Base-by-base conservation (phyloP, 768 basidiomycete genomes). In the Leccinum imitatum region DNA sequence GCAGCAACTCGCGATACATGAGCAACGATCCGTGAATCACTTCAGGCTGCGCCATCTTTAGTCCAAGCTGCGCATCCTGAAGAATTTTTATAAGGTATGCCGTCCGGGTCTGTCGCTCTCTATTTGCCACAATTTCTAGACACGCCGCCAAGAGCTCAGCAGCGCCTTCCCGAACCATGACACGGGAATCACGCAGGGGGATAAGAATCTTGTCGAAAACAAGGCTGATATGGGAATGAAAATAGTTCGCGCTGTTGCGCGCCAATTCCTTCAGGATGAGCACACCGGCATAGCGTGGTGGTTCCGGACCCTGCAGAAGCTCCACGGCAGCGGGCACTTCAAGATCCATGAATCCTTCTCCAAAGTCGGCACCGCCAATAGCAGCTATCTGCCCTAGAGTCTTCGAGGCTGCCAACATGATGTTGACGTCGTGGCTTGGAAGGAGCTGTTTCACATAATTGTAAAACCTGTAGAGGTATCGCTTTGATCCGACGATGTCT, bases 321-420 rank as follows among this genome's bases (percentile, higher is more conserved):
- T 87, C 89, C 31, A 95, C 87, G 6, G 93, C 91, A 14, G 85
- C 86, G 50, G 87, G 91, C 7, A 96, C 90, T 70, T 97, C 93
- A 60, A 83, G 88, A 63, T 93, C 89, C 84, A 96, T 93, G 68
- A 95, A 94, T 4, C 85, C 81, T 68, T 95, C 93, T 61, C 91
- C 92, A 67, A 95, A 91, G 25, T 87, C 86, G 0, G 85, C 82
- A 3, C 91, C 92, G 21, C 91, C 91, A 27, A 92, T 87, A 59
- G 87, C 83, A 33, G 90, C 90, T 69, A 96, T 95, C 67, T 87
- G 83, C 0, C 94, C 94, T 30, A 95, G 82, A 0, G 92, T 93
- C 72, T 94, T 91, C n/a, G 95, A 93, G 1, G 94, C 93, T 9
- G 90, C 85, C 37, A 95, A 82, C 95, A 98, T 98, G 70, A 99